These are phyloP conservation scores for Xylariaceae sp. DNA, from an alignment of 2,329 filamentous ascomycete species.

Conservation along the genomic window DNA sequence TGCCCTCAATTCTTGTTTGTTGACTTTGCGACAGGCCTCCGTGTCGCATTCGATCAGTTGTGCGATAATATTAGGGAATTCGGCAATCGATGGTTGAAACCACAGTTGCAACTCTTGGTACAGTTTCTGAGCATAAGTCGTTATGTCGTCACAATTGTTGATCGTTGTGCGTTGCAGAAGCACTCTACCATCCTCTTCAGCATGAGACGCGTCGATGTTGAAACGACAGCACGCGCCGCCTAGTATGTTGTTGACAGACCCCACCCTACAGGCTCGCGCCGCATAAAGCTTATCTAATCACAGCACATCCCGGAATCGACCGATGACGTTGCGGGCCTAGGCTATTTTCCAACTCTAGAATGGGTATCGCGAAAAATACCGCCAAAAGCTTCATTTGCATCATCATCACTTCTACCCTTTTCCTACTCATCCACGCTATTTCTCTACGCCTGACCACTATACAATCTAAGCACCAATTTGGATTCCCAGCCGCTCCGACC, in stretches of 20 bases:
- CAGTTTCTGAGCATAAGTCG: too few species aligned
- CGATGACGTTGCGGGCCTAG: conserved; percentile 12
- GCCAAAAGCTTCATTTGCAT: background rate
- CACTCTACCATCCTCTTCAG: too few species aligned
- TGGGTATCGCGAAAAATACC: background rate
- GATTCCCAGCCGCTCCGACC: background rate
- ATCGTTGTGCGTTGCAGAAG: too few species aligned
- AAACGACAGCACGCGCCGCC: background rate
- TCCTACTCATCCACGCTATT: background rate
- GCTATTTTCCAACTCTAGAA: background rate
- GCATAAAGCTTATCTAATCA: background rate
- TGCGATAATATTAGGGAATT: too few species aligned
- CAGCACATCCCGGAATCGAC: conserved; percentile 1
- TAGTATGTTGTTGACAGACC: conserved; percentile 7
- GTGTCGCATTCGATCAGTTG: too few species aligned
- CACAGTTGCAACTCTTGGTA: too few species aligned
- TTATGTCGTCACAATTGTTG: too few species aligned
- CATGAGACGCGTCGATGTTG: background rate
- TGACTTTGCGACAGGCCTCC: too few species aligned
- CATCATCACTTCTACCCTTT: background rate
- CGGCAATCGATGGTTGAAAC: too few species aligned
- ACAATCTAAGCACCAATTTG: background rate
- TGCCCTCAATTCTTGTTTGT: too few species aligned
- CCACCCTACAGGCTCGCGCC: conserved; percentile 3
- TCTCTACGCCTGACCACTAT: background rate